These are phyloP conservation scores for Backusella westeae DNA, from an alignment of 192 early-diverging fungal genomes.

Conservation along the genomic window DNA sequence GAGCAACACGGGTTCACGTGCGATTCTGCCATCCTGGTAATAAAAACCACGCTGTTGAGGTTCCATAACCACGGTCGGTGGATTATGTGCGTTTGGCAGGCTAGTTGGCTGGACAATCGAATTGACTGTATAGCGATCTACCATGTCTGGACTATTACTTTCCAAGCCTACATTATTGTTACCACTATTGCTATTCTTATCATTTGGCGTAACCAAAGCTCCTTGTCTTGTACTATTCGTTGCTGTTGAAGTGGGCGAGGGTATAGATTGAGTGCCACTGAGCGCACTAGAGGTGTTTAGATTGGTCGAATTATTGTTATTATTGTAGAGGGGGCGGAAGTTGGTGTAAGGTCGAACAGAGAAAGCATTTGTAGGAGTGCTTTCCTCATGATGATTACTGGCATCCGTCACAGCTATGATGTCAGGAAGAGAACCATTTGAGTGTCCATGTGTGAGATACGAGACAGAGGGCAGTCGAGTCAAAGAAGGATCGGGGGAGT, in stretches of 20 bases:
- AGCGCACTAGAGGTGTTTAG: background rate
- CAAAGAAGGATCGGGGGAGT: background rate
- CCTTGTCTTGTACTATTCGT: background rate
- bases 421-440: background rate
- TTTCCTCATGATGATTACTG: background rate
- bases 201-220: background rate
- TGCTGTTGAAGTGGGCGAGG: constrained; percentile 7
- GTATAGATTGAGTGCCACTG: background rate
- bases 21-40: constrained; percentile 31
- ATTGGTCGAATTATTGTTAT: background rate
- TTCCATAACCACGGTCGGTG: constrained; percentile 22
- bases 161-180: background rate
- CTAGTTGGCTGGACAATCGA: constrained; percentile 1
- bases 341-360: constrained; percentile 17
- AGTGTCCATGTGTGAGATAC: background rate
- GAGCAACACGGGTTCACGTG: constrained; percentile 29
- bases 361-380: background rate
- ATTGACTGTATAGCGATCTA: background rate
- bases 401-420: background rate
- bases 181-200: background rate
- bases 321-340: constrained; percentile 6
- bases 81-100: background rate
- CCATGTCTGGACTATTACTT: constrained; percentile 5
- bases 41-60: constrained; percentile 36
- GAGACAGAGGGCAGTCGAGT: constrained; percentile 14